phyloP scores from a whole-genome alignment of 2,329 filamentous ascomycete genomes.

The Phaeosphaeriaceae sp. region DNA sequence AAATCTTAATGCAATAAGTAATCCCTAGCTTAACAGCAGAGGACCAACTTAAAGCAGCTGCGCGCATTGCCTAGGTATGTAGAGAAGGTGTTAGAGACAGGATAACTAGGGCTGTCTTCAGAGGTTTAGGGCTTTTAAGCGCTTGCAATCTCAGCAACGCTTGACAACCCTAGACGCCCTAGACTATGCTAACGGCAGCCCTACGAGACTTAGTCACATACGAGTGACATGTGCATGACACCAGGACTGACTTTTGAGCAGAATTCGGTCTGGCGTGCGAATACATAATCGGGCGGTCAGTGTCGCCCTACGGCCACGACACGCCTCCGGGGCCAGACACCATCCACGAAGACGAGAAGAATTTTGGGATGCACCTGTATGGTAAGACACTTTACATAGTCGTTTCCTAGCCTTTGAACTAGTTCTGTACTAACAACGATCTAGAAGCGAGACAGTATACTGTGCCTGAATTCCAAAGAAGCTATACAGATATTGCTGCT shows the following conservation, averaged over 20 bases:
- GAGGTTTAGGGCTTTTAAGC: background rate
- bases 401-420: too few species aligned
- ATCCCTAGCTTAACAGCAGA: background rate
- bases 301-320: too few species aligned
- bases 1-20: background rate
- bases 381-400: too few species aligned
- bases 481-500: too few species aligned
- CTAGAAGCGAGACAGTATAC: too few species aligned
- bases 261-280: conserved; percentile 90
- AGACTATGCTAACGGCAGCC: background rate
- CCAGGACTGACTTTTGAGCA: conserved; percentile 49
- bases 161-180: background rate
- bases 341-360: too few species aligned
- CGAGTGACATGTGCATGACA: conserved; percentile 13
- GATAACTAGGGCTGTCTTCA: background rate
- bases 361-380: too few species aligned
- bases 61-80: conserved; percentile 86
- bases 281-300: too few species aligned
- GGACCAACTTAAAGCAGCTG: conserved; percentile 67
- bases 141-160: conserved; percentile 3
- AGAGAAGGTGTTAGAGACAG: conserved; percentile 19
- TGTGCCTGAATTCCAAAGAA: too few species aligned
- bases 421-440: too few species aligned
- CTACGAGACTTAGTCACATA: background rate
- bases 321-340: too few species aligned